Percentiles rank a stretch among this genome's conserved stretches.
Evolutionary conservation across 108 stramenopile species (phyloP).

Genomic region (Fragilariopsis cylindrus): DNA sequence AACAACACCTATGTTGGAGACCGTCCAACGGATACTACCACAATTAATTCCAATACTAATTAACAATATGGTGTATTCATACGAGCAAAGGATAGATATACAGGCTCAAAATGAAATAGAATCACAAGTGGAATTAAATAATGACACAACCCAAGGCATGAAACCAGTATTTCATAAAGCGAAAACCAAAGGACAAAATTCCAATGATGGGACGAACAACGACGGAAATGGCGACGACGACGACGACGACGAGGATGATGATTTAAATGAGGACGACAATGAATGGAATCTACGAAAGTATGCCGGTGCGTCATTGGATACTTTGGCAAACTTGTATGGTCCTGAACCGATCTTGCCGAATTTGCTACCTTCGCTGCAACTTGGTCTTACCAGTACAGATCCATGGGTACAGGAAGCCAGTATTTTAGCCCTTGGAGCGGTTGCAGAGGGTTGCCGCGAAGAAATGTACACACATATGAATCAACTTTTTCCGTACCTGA

Average conservation of each 20-base stretch:
- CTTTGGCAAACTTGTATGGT: slow-evolving; percentile 71
- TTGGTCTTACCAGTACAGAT: slow-evolving; percentile 60
- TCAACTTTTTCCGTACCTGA: slow-evolving; percentile 79
- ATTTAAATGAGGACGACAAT: slow-evolving; percentile 69
- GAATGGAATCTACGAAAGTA: slow-evolving; percentile 91
- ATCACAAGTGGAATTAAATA: slow-evolving; percentile 33
- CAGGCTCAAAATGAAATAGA: slow-evolving; percentile 79
- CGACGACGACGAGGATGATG: slow-evolving; percentile 70
- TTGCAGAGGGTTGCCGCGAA: slow-evolving; percentile 84
- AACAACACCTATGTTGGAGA: slow-evolving; percentile 63
- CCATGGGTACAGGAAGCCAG: slow-evolving; percentile 91
- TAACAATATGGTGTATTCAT: slow-evolving; percentile 82
- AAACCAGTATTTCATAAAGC: slow-evolving; percentile 84
- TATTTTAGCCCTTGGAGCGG: slow-evolving; percentile 88
- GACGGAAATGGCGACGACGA: slow-evolving; percentile 42
- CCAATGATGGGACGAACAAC: slow-evolving; percentile 31
- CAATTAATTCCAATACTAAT: slow-evolving; percentile 77
- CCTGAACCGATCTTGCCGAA: slow-evolving; percentile 64
- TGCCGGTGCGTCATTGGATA: slow-evolving; percentile 86
- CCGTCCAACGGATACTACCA: slow-evolving; percentile 50
- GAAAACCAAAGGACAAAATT: slow-evolving; percentile 44
- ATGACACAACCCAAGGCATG: slow-evolving; percentile 49
- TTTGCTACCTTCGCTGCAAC: slow-evolving; percentile 79
- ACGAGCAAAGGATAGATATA: slow-evolving; percentile 72
- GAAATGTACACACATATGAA: slow-evolving; percentile 73